Evolutionary conservation across 441 rosid genomes (phyloP).

Genomic region (Cnidoscolus chayamansa): DNA sequence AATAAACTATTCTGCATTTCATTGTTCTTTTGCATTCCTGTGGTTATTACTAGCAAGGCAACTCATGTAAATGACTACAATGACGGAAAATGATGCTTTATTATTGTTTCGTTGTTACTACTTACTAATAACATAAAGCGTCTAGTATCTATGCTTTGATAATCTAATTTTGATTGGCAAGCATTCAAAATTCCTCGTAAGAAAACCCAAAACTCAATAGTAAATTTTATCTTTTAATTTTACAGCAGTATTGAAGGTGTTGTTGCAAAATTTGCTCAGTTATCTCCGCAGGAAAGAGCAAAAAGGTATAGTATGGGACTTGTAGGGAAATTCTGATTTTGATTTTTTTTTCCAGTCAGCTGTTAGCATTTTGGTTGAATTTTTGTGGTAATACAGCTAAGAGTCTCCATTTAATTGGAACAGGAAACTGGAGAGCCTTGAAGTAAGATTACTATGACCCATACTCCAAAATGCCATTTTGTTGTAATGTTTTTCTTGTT

Average conservation of each 20-base stretch:
- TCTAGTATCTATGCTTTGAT: background rate
- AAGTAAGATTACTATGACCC: slow-evolving; percentile 42
- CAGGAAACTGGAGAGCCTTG: slow-evolving; percentile 82
- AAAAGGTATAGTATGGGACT: slow-evolving; percentile 53
- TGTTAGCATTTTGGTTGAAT: slow-evolving; percentile 7
- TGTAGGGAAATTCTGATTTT: background rate
- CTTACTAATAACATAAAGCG: background rate
- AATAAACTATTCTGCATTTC: background rate
- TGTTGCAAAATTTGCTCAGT: slow-evolving; percentile 56
- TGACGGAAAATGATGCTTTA: background rate
- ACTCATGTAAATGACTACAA: background rate
- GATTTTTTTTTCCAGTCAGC: background rate
- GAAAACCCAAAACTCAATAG: background rate
- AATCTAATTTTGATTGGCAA: slow-evolving; percentile 27
- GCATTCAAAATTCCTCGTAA: background rate
- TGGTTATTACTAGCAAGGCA: background rate
- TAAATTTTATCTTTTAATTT: slow-evolving; percentile 23
- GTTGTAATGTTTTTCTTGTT: slow-evolving; percentile 1
- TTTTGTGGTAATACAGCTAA: slow-evolving; percentile 9
- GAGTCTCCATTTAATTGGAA: slow-evolving; percentile 21
- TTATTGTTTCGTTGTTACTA: background rate
- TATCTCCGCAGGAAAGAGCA: slow-evolving; percentile 69
- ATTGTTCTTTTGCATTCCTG: background rate
- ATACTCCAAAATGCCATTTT: slow-evolving; percentile 10
- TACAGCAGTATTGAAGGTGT: slow-evolving; percentile 58